Base-by-base conservation (phyloP, 1,284 basidiomycete species). In the Gymnopus androsaceus region DNA sequence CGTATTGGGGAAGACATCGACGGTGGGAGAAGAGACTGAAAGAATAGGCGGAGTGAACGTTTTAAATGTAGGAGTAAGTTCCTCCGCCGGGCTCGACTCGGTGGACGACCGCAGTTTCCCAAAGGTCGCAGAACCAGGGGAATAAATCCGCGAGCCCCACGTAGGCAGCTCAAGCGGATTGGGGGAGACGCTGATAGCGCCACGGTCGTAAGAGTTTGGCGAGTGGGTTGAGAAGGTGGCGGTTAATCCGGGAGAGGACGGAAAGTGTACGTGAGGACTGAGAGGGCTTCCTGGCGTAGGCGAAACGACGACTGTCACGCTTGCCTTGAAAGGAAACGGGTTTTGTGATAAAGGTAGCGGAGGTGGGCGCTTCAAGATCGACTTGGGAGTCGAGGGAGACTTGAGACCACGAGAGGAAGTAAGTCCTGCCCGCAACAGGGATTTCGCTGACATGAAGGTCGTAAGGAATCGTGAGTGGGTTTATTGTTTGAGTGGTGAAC, bases 211-310 rank as follows among this genome's bases (percentile, higher is more conserved):
- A 0, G 73, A 75, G 51, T 71, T 67, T 1, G 81, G 71, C 0
- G 83, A 81, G 63, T 82, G 76, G 3, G 78, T 76, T 4, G 67
- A 56, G 63, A 77, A 79, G 4, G 78, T 81, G n/a, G 77, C 73
- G 7, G 75, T 72, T 49, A 85, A 69, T 33, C 70, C 61, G 2
- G 84, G 78, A 0, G 83, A 79, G 21, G 81, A 75, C 15, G 82
- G 80, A 67, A 85, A 85, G 66, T 81, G 83, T 55, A 85, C 84
- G 63, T 81, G 82, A 5, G 81, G 78, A 14, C 79, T 79, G 63
- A 81, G 82, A 5, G 81, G 78, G 12, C 79, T 79, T 44, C 66
- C 63, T n/a, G n/a, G n/a, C n/a, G n/a, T n/a, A 21, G 61, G 59
- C 12, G 72, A 69, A 17, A 70, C 56, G 40, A 69, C 59, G 33